Conservation (phyloP, 306 rosid genomes). For the Ochetophila trinervis region DNA sequence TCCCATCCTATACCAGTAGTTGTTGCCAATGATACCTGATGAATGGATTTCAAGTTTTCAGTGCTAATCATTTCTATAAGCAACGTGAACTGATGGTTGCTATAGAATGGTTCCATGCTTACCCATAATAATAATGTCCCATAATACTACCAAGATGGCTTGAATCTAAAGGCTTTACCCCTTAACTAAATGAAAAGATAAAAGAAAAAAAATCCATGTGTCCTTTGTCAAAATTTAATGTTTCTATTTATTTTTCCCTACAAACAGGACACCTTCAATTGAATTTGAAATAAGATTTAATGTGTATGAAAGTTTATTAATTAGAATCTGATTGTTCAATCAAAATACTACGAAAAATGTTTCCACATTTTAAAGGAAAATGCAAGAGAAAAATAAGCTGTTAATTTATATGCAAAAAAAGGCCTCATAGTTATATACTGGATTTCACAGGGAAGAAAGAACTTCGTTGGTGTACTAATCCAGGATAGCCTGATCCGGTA, state of each 20-base stretch:
- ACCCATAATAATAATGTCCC: too few species aligned
- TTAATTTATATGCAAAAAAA: neutral
- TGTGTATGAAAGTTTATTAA: too few species aligned
- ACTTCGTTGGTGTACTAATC: neutral
- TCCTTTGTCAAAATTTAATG: too few species aligned
- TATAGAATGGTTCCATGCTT: neutral
- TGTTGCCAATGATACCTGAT: neutral
- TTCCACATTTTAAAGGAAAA: too few species aligned
- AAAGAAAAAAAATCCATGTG: neutral
- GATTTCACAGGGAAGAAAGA: too few species aligned
- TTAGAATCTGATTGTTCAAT: too few species aligned
- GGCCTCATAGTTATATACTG: neutral
- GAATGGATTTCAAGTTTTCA: neutral
- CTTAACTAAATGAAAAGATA: neutral
- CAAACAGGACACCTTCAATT: too few species aligned
- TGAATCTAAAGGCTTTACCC: neutral
- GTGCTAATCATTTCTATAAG: neutral
- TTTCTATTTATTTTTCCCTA: too few species aligned
- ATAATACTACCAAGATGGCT: neutral
- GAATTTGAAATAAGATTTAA: too few species aligned
- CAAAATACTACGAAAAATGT: too few species aligned
- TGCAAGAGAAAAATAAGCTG: too few species aligned
- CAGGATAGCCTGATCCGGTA: neutral
- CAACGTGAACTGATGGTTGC: neutral
- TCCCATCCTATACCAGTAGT: neutral